Evolutionary conservation across 495 filamentous ascomycete genomes (phyloP).

Genomic region (Xylaria acuta): DNA sequence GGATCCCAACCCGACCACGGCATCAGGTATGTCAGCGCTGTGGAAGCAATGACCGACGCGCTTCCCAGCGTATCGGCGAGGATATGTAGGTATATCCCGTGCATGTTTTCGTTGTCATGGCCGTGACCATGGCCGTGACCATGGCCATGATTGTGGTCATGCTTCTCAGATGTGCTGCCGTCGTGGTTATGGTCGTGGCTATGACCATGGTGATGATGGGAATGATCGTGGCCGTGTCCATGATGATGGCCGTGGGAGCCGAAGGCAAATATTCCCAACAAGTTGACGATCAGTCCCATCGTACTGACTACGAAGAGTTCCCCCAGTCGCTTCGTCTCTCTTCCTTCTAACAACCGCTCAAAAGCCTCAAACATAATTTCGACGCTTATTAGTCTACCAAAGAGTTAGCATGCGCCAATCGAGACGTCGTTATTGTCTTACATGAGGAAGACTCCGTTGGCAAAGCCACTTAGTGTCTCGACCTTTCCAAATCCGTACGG

Average conservation of each 20-base stretch:
- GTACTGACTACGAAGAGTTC: slow-evolving; percentile 89
- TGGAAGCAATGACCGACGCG: slow-evolving; percentile 92
- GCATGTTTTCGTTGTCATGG: slow-evolving; percentile 97
- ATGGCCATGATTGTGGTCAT: slow-evolving; percentile 46
- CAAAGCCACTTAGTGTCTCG: slow-evolving; percentile 94
- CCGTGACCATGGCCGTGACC: slow-evolving; percentile 45
- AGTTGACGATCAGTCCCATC: slow-evolving; percentile 84
- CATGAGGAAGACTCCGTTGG: slow-evolving; percentile 96
- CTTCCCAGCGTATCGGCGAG: slow-evolving; percentile 94
- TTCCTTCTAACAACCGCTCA: slow-evolving; percentile 81
- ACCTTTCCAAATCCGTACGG: slow-evolving; percentile 98
- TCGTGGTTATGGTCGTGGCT: slow-evolving; percentile 77
- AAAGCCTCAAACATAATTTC: slow-evolving; percentile 97
- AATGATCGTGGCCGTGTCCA: slow-evolving; percentile 60
- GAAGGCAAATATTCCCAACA: slow-evolving; percentile 91
- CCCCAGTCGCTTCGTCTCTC: slow-evolving; percentile 79
- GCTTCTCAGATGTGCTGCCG: slow-evolving; percentile 6
- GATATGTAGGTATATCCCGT: slow-evolving; percentile 97
- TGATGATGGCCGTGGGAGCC: slow-evolving; percentile 75
- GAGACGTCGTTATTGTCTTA: slow-evolving; percentile 38
- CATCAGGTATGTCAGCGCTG: slow-evolving; percentile 81
- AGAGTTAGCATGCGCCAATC: background rate
- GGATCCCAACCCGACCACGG: slow-evolving; percentile 97
- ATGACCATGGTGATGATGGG: slow-evolving; percentile 44
- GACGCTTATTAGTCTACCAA: slow-evolving; percentile 82